Evolutionary conservation across 257 asterid genomes (phyloP), one percentile per base, ranked within the genome.

Genomic region (Craterostigma plantagineum): DNA sequence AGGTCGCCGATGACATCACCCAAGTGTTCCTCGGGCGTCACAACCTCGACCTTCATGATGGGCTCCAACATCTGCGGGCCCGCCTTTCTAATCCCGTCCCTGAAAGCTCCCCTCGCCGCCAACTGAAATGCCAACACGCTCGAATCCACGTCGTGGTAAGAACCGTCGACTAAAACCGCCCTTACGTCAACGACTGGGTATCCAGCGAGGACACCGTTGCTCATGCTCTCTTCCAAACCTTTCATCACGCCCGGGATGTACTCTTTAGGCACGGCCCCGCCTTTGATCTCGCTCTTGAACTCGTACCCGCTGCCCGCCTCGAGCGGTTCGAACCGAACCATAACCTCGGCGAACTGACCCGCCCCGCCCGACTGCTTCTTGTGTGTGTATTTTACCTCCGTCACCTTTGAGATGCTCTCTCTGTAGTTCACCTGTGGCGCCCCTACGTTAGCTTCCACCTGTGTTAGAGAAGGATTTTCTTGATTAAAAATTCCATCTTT

Each of bases 371-470:
- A 83, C 44, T 90, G 95, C 55, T 90, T 90, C 84, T 90, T 90
- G 80, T 90, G 98, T 38, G 75, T 62, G 12, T 90, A 90, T 58
- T 72, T 90, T 38, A 72, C 83, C 67, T 83, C 92, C 4, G 86
- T 45, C 8, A 64, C 66, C 71, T 43, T 76, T 14, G 94, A 90
- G 58, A 90, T 90, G 73, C 99, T 83, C 50, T 90, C 95, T 16
- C 95, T 69, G 53, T 90, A 90, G 75, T 90, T 90, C 35, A 90
- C 99, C 72, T 90, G 99, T 43, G 99, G 99, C 41, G 99, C 99
- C 61, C 99, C 99, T 38, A 90, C 99, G 52, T 83, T 90, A 17
- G 99, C 99, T 62, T 75, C 99, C 63, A 90, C 99, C 98, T 82
- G 56, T 45, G 7, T 34, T 34, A 11, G 11, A 34, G 37, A 36